Evolutionary conservation across 768 basidiomycete species (phyloP), one percentile per base, ranked within the genome.

Genomic region (Kockovaella imperatae): DNA sequence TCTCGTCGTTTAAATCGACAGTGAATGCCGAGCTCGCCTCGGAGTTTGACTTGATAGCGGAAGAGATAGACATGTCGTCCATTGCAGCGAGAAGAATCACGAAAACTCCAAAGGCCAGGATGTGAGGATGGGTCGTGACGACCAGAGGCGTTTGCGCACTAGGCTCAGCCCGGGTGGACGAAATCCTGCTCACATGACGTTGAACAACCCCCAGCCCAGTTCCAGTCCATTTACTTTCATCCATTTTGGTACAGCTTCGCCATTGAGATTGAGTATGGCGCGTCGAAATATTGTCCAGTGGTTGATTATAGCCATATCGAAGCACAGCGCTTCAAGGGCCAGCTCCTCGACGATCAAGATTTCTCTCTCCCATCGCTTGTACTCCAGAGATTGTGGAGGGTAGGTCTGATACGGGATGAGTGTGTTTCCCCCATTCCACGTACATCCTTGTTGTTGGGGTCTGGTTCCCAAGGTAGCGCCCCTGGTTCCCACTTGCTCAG

Each of bases 271-370:
- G 36, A 26, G 52, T 24, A 52, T 40, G 10, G 39, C 24, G 13
- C 48, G 38, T 1, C 38, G 47, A 2, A 56, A 30, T 0, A 56
- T 18, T 2, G 35, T 36, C 34, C 53, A 64, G 23, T 62, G 62
- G 13, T 58, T 50, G 29, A 61, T 49, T 10, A 69, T 47, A 1
- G 42, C 61, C 58, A 69, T 56, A 47, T 72, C 69, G 52, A 66
- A 72, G 53, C 69, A 67, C 31, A 68, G 39, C n/a, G 61, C 45
- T 32, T 64, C 60, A 5, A 68, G 53, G 15, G 67, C 45, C 15
- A 67, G 42, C 50, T 72, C 70, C 34, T 72, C 70, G 10, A n/a
- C 32, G 6, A 51, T 42, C 13, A 67, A 28, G 21, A 72, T 56
- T 10, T 60, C 53, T 23, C 44, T 50, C 24, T 67, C 62, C 55